Percentiles rank a stretch among this genome's conserved stretches.
Evolutionary conservation across 192 early-diverging fungal genomes (phyloP).

Genomic region (Funneliformis geosporum): DNA sequence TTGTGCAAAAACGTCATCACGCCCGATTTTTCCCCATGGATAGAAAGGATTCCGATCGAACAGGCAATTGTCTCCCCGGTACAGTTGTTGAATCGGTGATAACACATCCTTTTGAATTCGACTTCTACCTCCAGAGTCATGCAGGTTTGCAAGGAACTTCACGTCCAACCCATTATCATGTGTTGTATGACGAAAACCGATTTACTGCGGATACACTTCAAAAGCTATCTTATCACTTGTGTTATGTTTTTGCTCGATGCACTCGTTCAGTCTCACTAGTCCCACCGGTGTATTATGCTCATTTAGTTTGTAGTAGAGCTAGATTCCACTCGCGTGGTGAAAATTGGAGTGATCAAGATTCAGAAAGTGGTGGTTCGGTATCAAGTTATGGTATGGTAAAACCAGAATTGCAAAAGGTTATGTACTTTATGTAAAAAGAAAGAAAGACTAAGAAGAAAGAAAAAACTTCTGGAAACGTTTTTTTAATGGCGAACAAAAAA

Average conservation of each 20-base stretch:
- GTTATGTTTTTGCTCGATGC: constrained; percentile 84
- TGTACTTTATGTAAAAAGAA: background rate
- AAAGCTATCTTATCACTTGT: constrained; percentile 80
- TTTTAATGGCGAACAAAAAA: too few species aligned
- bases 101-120: constrained; percentile 72
- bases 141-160: constrained; percentile 86
- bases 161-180: constrained; percentile 86
- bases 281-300: constrained; percentile 46
- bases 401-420: background rate
- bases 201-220: constrained; percentile 59
- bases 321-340: constrained; percentile 76
- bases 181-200: constrained; percentile 57
- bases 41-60: constrained; percentile 57
- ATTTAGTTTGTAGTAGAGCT: constrained; percentile 41
- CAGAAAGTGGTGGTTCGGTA: constrained; percentile 1
- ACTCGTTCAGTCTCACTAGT: constrained; percentile 78
- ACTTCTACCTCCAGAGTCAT: constrained; percentile 52
- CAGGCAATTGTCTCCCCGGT: constrained; percentile 79
- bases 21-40: constrained; percentile 59
- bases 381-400: background rate
- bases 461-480: too few species aligned
- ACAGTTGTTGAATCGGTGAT: constrained; percentile 66
- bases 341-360: constrained; percentile 43
- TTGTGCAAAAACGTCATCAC: constrained; percentile 80
- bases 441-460: too few species aligned